Evolutionary conservation across 352 stramenopile species (phyloP).

Genomic region (Globisporangium nagaii): DNA sequence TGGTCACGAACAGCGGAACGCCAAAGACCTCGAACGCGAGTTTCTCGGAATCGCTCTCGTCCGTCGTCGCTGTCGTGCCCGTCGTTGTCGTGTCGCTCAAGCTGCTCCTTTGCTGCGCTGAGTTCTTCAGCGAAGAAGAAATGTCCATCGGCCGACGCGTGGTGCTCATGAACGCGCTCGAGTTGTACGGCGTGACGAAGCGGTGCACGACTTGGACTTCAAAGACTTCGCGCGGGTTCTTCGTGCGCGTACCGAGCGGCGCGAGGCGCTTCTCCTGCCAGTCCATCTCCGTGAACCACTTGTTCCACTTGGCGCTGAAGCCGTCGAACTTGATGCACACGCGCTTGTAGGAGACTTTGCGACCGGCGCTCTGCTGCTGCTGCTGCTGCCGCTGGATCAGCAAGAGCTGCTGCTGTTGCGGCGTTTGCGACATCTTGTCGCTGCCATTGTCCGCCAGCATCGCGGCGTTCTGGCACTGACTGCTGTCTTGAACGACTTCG

Average conservation of each 20-base stretch:
- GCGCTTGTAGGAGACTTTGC: constrained; percentile 6
- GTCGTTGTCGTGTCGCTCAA: not conserved
- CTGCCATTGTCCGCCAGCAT: not conserved
- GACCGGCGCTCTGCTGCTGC: not conserved
- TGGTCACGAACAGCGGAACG: constrained; percentile 67
- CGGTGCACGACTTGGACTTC: constrained; percentile 77
- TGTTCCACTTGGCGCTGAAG: constrained; percentile 67
- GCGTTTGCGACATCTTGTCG: not conserved
- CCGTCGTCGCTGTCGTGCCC: not conserved
- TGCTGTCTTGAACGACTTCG: constrained; percentile 21
- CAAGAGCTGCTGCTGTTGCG: not conserved
- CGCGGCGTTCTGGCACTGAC: too few relatives aligned
- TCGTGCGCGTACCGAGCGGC: constrained; percentile 34
- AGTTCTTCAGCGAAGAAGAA: not conserved
- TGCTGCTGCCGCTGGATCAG: not conserved
- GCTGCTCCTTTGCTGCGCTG: not conserved
- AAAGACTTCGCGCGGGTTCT: constrained; percentile 51
- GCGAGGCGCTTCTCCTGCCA: constrained; percentile 50
- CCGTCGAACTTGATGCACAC: constrained; percentile 70
- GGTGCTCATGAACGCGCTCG: not conserved
- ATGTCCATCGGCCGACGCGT: not conserved
- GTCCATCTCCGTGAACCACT: constrained; percentile 55
- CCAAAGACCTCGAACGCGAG: constrained; percentile 50
- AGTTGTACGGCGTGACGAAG: constrained; percentile 16
- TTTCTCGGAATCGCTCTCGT: constrained; percentile 13